Base-by-base conservation (phyloP, 2,329 filamentous ascomycete species). In the Gliomastix tumulicola region DNA sequence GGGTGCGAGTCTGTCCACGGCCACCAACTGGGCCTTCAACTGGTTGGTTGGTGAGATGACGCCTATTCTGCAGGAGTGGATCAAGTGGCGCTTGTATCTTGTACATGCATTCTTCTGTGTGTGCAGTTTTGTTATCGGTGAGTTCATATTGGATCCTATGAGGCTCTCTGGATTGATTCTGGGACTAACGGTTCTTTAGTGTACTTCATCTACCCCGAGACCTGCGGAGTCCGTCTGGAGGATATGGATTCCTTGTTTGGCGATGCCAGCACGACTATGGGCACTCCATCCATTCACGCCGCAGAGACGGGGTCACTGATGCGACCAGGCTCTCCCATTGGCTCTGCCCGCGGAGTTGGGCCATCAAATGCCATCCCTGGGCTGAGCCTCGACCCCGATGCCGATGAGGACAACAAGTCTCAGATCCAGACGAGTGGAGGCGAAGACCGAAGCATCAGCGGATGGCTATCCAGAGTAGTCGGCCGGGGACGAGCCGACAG, bases 11-110 rank as follows among this genome's bases (percentile, higher is more conserved):
- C 64, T 98, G 57, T 96, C 90, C 42, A 97, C 92, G 3, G 92
- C 92, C 15, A 82, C 89, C 21, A 98, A 98, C 57, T 98, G 92
- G 92, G 88, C 90, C 2, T 95, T 92, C 63, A 98, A 98, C 63
- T 98, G 88, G 85, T 69, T 97, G 19, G 92, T 97, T 5, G 90
- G 92, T 97, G 87, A 94, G 61, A 77, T 97, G 71, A 98, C 92
- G 1, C 92, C 92, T 3, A 80, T 97, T 37, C 68, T 97, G 41
- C 90, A 98, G 59, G 87, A 92, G 50, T 79, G 74, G 63, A 97
- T 98, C 51, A 78, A 84, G 50, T 98, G 92, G 92, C 79, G 92
- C 22, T 69, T 97, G 42, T 98, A 98, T 54, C 74, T 98, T 33
- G 71, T 98, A 13, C 92, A 98, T 60, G 92, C 92, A 3, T 96